These are phyloP conservation scores for Tetrastigma voinierianum DNA, from an alignment of 164 flowering plant species.

Conservation along the genomic window DNA sequence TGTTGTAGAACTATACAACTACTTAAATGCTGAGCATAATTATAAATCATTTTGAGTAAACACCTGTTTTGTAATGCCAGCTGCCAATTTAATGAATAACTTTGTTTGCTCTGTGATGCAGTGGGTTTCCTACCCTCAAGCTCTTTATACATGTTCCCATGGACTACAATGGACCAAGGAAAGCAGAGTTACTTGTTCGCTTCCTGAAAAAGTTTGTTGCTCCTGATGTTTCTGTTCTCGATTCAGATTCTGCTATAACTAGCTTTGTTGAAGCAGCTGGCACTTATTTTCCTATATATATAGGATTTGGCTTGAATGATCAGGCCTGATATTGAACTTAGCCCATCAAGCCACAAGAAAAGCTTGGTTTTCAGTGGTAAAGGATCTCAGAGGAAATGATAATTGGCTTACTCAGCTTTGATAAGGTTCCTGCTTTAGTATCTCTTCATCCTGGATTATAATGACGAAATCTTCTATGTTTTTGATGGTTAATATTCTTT, in stretches of 20 bases:
- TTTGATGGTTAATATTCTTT: constrained; percentile 74
- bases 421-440: constrained; percentile 89
- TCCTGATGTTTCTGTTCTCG: constrained; percentile 78
- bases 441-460: constrained; percentile 64
- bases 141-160: constrained; percentile 71
- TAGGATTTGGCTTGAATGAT: constrained; percentile 90
- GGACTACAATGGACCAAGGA: constrained; percentile 84
- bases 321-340: constrained; percentile 52
- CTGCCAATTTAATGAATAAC: neutral
- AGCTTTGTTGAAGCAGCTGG: constrained; percentile 78
- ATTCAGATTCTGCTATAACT: constrained; percentile 64
- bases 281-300: constrained; percentile 67
- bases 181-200: constrained; percentile 79
- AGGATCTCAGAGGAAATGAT: constrained; percentile 79
- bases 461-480: constrained; percentile 83
- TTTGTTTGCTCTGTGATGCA: constrained; percentile 27
- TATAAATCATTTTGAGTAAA: neutral
- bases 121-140: constrained; percentile 90
- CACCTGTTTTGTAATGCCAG: neutral
- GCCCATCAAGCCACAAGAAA: constrained; percentile 80
- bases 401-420: constrained; percentile 79
- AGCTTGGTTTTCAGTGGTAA: constrained; percentile 98
- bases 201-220: constrained; percentile 91
- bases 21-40: too few relatives aligned
- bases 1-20: too few relatives aligned